Conservation (phyloP, 164 flowering plant genomes). For the Magnolia changhungtana region DNA sequence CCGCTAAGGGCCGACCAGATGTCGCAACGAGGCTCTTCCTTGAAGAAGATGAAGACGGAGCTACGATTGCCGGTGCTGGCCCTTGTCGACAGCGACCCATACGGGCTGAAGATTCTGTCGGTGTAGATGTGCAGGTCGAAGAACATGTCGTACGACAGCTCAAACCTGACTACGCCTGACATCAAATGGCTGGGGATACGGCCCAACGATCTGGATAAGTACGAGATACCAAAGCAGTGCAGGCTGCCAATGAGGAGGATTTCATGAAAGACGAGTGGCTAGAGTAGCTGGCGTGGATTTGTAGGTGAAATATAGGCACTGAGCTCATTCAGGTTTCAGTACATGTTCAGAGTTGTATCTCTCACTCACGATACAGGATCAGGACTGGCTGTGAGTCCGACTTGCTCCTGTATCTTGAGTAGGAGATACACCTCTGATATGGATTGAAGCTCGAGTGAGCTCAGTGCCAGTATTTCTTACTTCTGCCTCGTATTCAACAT, state of each 20-base stretch:
- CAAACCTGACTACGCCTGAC: slow-evolving; percentile 90
- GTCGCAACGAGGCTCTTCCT: slow-evolving; percentile 86
- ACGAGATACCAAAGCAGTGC: slow-evolving; percentile 90
- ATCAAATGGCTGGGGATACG: slow-evolving; percentile 95
- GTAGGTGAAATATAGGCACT: slow-evolving; percentile 95
- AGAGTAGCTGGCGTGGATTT: slow-evolving; percentile 79
- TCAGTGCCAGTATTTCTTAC: slow-evolving; percentile 96
- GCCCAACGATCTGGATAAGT: slow-evolving; percentile 96
- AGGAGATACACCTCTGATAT: slow-evolving; percentile 91
- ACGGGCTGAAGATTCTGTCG: slow-evolving; percentile 87
- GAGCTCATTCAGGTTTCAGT: slow-evolving; percentile 95
- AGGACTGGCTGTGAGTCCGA: slow-evolving; percentile 73
- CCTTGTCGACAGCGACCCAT: slow-evolving; percentile 93
- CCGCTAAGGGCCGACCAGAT: slow-evolving; percentile 98
- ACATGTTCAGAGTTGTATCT: slow-evolving; percentile 86
- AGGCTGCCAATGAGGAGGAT: slow-evolving; percentile 98
- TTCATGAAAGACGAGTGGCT: slow-evolving; percentile 99
- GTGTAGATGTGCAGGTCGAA: slow-evolving; percentile 98
- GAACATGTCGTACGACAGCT: slow-evolving; percentile 97
- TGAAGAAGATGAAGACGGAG: slow-evolving; percentile 89
- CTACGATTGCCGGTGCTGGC: slow-evolving; percentile 88
- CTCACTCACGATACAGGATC: slow-evolving; percentile 87
- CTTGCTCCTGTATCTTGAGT: slow-evolving; percentile 52
- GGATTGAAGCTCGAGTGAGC: slow-evolving; percentile 85
- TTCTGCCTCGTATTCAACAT: slow-evolving; percentile 94